A percentile compares a stretch with the other conserved stretches of the same genome.
These are phyloP conservation scores for Coemansia sp. DNA, from an alignment of 192 early-diverging fungal species.

Conservation along the genomic window DNA sequence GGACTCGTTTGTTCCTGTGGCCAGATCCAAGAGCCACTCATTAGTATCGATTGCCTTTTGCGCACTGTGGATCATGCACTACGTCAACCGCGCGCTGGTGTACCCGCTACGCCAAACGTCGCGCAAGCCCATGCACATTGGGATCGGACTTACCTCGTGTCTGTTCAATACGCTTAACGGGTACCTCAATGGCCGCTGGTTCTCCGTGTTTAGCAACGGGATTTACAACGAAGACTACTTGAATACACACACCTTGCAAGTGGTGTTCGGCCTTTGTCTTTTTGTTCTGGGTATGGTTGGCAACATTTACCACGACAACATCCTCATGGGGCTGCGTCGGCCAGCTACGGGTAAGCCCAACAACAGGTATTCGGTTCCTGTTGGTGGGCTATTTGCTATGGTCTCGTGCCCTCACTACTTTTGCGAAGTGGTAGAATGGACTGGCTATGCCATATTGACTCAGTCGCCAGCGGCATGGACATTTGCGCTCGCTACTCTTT, in stretches of 20 bases:
- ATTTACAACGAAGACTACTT: background rate
- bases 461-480: slow-evolving; percentile 49
- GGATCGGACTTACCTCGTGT: slow-evolving; percentile 37
- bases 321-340: slow-evolving; percentile 33
- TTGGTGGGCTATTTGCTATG: slow-evolving; percentile 37
- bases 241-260: background rate
- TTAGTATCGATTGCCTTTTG: background rate
- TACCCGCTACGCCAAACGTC: slow-evolving; percentile 48
- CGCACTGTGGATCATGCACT: slow-evolving; percentile 40
- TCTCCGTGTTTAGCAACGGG: slow-evolving; percentile 9
- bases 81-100: slow-evolving; percentile 42
- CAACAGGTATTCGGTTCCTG: slow-evolving; percentile 37
- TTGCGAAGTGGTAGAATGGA: slow-evolving; percentile 55
- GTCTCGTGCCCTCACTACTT: slow-evolving; percentile 58
- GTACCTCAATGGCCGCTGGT: slow-evolving; percentile 54
- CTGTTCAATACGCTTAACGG: slow-evolving; percentile 54
- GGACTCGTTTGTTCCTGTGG: background rate
- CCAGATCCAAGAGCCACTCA: background rate
- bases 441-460: slow-evolving; percentile 44
- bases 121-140: slow-evolving; percentile 51
- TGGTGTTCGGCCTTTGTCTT: slow-evolving; percentile 11
- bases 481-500: slow-evolving; percentile 36
- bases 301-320: slow-evolving; percentile 49
- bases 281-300: slow-evolving; percentile 37
- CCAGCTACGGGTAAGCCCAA: background rate